phyloP scores from a whole-genome alignment of 768 basidiomycete genomes.

The Termitomyces eurrhizus region DNA sequence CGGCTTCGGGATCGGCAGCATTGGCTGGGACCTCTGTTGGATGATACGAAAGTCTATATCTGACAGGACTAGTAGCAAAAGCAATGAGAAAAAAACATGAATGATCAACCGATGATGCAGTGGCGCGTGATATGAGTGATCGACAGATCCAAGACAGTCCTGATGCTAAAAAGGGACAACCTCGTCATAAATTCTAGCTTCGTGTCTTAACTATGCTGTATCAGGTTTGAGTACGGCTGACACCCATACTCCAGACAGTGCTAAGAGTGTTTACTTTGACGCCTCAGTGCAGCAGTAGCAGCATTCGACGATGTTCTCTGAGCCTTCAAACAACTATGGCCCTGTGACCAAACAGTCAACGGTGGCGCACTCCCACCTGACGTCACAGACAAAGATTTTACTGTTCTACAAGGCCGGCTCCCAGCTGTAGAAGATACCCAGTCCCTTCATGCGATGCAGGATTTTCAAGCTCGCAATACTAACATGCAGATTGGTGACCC shows the following conservation, averaged over 20 bases:
- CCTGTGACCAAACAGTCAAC: not conserved
- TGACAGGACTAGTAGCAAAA: too few relatives aligned
- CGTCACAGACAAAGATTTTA: not conserved
- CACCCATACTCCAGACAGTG: conserved; percentile 25
- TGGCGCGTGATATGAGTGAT: too few relatives aligned
- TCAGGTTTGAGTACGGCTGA: conserved; percentile 10
- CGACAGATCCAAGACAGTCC: too few relatives aligned
- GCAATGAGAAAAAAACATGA: too few relatives aligned
- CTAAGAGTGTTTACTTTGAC: conserved; percentile 41
- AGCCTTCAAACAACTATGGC: not conserved
- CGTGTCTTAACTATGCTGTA: conserved; percentile 1
- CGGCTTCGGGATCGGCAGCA: not conserved
- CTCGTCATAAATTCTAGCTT: conserved; percentile 5
- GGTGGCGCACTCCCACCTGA: conserved; percentile 1
- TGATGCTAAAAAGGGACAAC: not conserved
- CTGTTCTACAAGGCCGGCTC: conserved; percentile 11
- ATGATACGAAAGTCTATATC: too few relatives aligned
- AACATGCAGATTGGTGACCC: not conserved
- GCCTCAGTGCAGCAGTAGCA: conserved; percentile 24
- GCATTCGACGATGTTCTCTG: conserved; percentile 2
- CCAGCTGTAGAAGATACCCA: conserved; percentile 13
- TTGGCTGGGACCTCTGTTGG: too few relatives aligned
- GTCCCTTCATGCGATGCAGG: not conserved
- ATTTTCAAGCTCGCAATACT: not conserved
- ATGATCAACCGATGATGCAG: too few relatives aligned